These are phyloP conservation scores for Phytomonas sp. DNA, from an alignment of 208 protist species.

Conservation along the genomic window DNA sequence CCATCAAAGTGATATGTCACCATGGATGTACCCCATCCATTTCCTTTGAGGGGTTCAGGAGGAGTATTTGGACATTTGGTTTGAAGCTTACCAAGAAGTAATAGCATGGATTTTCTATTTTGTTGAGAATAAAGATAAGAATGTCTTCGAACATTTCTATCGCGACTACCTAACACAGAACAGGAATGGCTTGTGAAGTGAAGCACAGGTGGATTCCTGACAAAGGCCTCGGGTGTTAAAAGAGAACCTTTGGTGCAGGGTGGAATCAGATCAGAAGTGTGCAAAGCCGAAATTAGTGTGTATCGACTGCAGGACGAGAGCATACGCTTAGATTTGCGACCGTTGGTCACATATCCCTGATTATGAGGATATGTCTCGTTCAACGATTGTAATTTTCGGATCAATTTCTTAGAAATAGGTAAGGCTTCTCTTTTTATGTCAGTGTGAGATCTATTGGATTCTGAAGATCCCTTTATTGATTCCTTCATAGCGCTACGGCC, in stretches of 20 bases:
- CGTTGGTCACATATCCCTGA: background rate
- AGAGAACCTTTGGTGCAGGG: slow-evolving; percentile 49
- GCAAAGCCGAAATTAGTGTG: slow-evolving; percentile 59
- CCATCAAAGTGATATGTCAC: slow-evolving; percentile 66
- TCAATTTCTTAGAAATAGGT: slow-evolving; percentile 43
- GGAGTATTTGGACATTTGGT: background rate
- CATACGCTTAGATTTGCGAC: background rate
- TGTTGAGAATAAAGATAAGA: slow-evolving; percentile 41
- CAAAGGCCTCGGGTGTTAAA: slow-evolving; percentile 44
- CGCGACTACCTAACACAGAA: slow-evolving; percentile 12
- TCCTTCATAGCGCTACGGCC: slow-evolving; percentile 13
- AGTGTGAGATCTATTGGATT: slow-evolving; percentile 10
- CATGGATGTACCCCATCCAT: slow-evolving; percentile 68
- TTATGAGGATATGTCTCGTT: slow-evolving; percentile 31
- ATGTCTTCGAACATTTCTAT: slow-evolving; percentile 32
- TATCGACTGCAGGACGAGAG: slow-evolving; percentile 35
- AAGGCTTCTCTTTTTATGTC: slow-evolving; percentile 15
- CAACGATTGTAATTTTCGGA: slow-evolving; percentile 30
- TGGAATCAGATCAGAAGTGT: slow-evolving; percentile 51
- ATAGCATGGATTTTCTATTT: slow-evolving; percentile 49
- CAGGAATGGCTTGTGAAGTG: slow-evolving; percentile 10
- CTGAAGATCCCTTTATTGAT: slow-evolving; percentile 15
- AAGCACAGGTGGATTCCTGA: slow-evolving; percentile 21
- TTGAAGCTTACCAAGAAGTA: slow-evolving; percentile 33
- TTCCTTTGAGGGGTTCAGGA: slow-evolving; percentile 47